These are phyloP conservation scores for Gossypium stocksii DNA, from an alignment of 345 rosid genomes.

Conservation along the genomic window DNA sequence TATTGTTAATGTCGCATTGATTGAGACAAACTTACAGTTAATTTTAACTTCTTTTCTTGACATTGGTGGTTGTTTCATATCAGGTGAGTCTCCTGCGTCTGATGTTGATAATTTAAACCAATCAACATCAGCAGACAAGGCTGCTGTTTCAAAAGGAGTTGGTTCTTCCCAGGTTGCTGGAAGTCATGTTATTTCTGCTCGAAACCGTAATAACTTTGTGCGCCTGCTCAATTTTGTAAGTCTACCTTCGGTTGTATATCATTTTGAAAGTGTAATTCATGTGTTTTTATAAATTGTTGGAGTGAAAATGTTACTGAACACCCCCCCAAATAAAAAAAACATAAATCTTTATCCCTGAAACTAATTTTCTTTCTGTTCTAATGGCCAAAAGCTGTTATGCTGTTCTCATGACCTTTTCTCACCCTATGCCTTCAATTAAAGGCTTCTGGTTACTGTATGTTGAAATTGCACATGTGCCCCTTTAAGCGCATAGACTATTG, in stretches of 20 bases:
- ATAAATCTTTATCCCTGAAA: background rate
- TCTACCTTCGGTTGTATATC: slow-evolving; percentile 17
- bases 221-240: slow-evolving; percentile 86
- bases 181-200: slow-evolving; percentile 59
- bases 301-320: background rate
- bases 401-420: background rate
- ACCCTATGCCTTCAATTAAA: background rate
- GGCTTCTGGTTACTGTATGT: background rate
- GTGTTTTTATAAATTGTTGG: background rate
- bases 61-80: slow-evolving; percentile 12
- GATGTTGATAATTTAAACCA: slow-evolving; percentile 91
- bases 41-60: slow-evolving; percentile 3
- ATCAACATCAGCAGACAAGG: slow-evolving; percentile 60
- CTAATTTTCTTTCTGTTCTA: background rate
- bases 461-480: background rate
- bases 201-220: slow-evolving; percentile 46
- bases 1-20: slow-evolving; percentile 1
- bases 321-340: background rate
- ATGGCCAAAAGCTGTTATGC: background rate
- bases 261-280: background rate
- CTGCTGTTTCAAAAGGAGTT: slow-evolving; percentile 54
- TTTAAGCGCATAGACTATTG: background rate
- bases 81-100: slow-evolving; percentile 98
- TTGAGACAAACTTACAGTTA: background rate
- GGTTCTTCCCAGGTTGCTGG: slow-evolving; percentile 75